Conservation (phyloP, 306 rosid genomes). For the Fragaria vesca region DNA sequence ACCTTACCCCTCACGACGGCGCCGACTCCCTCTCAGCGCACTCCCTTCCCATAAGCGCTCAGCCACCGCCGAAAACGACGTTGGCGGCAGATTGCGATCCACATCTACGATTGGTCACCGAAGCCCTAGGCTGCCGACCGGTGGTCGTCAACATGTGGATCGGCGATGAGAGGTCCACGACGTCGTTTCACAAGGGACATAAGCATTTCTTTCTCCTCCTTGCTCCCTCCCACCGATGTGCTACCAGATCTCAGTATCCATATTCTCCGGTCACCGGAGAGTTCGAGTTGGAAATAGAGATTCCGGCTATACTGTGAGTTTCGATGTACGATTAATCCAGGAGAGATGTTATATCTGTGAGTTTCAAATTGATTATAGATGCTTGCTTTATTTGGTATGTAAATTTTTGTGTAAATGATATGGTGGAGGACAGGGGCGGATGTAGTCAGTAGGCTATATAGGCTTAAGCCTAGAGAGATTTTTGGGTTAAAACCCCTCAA, state of each 20-base stretch:
- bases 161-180: slow-evolving; percentile 52
- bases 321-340: slow-evolving; percentile 67
- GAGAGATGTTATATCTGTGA: slow-evolving; percentile 79
- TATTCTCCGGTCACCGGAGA: slow-evolving; percentile 58
- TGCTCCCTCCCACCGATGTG: slow-evolving; percentile 72
- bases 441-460: no score
- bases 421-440: neutral
- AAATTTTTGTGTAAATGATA: neutral
- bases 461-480: no score
- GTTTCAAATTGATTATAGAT: slow-evolving; percentile 2
- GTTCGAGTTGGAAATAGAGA: slow-evolving; percentile 60
- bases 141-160: slow-evolving; percentile 6
- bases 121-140: no score
- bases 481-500: no score
- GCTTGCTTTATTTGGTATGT: neutral
- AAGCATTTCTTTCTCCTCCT: slow-evolving; percentile 55
- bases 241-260: slow-evolving; percentile 42
- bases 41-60: no score
- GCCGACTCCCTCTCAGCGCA: no score
- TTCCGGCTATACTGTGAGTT: slow-evolving; percentile 58
- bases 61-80: no score
- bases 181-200: slow-evolving; percentile 75
- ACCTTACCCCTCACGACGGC: no score
- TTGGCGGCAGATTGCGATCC: no score
- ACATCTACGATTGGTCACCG: no score